Base-by-base conservation (phyloP, 1,284 basidiomycete species). In the Boletus semigastroideus region DNA sequence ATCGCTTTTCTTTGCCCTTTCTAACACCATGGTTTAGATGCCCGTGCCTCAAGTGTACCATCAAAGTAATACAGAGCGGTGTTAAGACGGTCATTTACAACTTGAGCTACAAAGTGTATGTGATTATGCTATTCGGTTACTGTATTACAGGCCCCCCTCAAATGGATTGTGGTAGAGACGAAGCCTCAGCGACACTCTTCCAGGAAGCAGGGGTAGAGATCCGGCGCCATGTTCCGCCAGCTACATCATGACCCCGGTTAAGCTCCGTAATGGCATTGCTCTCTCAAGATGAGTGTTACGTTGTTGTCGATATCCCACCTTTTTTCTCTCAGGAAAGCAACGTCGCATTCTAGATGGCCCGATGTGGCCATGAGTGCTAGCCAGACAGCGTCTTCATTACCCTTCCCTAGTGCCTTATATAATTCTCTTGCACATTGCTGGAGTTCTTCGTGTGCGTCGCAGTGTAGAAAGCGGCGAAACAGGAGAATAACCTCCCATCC, bases 31-130 rank as follows among this genome's bases (percentile, higher is more conserved):
- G 37, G 28, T 36, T 30, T 61, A 97, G 94, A n/a, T 98, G 97
- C 64, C 97, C 97, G 0, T 99, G 97, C 69, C 76, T 99, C 10
- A 86, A 86, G 57, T 99, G 97, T 67, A 94, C 94, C 0, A 88
- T 98, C 68, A 99, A 99, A 70, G 98, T 99, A 59, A 92, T 95
- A 22, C 96, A 99, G 68, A 90, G 88, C 40, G 96, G 96, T 5
- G 89, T 99, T 14, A 85, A 82, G 54, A 89, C 90, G 59, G 96
- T 99, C 10, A 92, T 99, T 6, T 99, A 99, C 69, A 96, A 96
- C 70, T 76, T 98, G 49, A 88, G 87, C 54, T 99, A 99, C 72
- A 93, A 92, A 75, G 92, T 98, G 93, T 94, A 72, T 64, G 84
- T 60, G 38, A 55, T 25, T 41, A 20, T 28, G 22, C 47, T 33